Evolutionary conservation across 176 grass and related monocot genomes (phyloP).

Genomic region (Phragmites australis): DNA sequence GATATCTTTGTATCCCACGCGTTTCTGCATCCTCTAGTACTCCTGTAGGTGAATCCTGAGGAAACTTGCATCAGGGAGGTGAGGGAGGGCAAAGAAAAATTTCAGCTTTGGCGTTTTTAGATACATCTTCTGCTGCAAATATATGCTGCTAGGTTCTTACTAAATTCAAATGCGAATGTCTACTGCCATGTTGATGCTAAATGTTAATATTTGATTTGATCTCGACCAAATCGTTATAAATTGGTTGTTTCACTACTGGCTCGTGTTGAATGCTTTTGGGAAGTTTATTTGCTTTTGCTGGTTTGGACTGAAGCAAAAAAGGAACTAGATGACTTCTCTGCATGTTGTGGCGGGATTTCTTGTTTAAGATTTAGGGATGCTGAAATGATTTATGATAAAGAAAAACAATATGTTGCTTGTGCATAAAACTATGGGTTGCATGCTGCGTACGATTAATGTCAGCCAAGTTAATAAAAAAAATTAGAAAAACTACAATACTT

Average conservation of each 20-base stretch:
- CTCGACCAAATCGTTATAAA: background rate
- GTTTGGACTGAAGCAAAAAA: background rate
- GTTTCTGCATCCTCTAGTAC: background rate
- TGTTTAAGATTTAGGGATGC: no score
- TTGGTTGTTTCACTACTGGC: background rate
- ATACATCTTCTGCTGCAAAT: background rate
- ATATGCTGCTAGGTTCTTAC: background rate
- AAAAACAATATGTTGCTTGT: no score
- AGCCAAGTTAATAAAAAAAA: no score
- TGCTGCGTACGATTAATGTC: no score
- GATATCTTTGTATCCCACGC: background rate
- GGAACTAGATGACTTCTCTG: no score
- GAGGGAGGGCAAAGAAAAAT: background rate
- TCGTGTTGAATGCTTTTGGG: background rate
- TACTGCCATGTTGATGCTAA: no score
- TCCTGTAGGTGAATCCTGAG: background rate
- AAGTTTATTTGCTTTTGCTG: background rate
- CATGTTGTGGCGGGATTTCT: no score
- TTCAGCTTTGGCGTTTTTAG: background rate
- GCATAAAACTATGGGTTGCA: no score
- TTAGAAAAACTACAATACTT: no score
- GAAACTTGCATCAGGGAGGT: background rate
- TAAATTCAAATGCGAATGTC: no score
- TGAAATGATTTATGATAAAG: no score
- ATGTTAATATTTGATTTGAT: no score